Evolutionary conservation across 2,329 filamentous ascomycete genomes (phyloP).

Genomic region (Elsinoe fawcettii): DNA sequence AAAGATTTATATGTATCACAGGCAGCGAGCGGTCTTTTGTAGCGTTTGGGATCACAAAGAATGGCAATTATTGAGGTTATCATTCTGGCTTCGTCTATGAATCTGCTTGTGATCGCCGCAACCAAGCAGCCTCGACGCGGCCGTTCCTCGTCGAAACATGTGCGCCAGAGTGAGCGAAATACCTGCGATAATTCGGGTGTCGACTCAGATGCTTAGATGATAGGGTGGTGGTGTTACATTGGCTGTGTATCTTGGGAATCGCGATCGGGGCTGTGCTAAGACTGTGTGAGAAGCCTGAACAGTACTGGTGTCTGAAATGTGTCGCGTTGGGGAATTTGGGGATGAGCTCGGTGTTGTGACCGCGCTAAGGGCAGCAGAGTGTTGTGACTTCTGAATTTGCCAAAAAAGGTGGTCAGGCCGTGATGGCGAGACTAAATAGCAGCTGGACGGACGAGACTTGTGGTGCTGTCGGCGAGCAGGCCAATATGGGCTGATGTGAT

Average conservation of each 20-base stretch:
- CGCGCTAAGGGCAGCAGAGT: neutral
- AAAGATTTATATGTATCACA: neutral
- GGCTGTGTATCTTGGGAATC: slow-evolving; percentile 12
- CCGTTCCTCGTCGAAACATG: neutral
- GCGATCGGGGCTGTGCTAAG: slow-evolving; percentile 6
- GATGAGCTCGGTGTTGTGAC: neutral
- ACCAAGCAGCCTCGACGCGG: neutral
- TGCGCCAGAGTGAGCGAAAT: slow-evolving; percentile 8
- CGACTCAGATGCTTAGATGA: slow-evolving; percentile 11
- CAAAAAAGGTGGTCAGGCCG: neutral
- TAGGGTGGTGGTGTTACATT: slow-evolving; percentile 11
- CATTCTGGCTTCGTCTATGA: slow-evolving; percentile 15
- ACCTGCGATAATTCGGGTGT: neutral
- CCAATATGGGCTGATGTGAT: neutral
- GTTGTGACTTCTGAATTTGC: slow-evolving; percentile 5
- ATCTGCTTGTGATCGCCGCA: neutral
- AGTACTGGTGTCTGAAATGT: slow-evolving; percentile 1
- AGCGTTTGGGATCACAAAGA: neutral
- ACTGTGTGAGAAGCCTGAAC: neutral
- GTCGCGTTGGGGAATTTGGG: slow-evolving; percentile 1
- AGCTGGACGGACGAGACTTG: neutral
- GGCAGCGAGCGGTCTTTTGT: no score
- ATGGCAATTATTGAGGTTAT: neutral
- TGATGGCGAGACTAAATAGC: neutral
- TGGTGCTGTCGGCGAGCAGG: neutral